Evolutionary conservation across 306 rosid genomes (phyloP), one percentile per base, ranked within the genome.

Genomic region (Crataegus laevigata): DNA sequence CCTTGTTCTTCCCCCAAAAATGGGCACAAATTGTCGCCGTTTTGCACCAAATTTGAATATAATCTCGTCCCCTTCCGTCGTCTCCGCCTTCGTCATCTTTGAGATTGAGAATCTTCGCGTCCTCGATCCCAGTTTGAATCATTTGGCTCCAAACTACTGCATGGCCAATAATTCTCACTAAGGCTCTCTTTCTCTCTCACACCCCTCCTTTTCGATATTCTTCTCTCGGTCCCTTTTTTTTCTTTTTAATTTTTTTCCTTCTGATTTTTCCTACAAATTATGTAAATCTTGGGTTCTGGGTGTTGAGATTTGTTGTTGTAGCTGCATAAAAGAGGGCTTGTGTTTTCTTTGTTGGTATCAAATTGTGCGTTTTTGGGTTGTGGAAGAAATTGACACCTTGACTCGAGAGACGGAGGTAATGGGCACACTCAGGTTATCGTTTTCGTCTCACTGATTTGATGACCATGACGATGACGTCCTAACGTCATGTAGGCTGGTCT

Each of bases 101-200:
- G 78, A 66, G 76, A 19, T 79, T 29, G 67, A 80, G 40, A 94
- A 94, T 79, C 94, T 87, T 83, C 97, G 98, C 51, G 97, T 86
- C 26, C 86, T 90, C 21, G 98, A 97, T 80, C 97, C 97, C 19
- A 97, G 97, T 69, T 92, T 94, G 96, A 94, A 94, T 94, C 98
- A 97, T n/a, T 91, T 91, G 30, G 84, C 96, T 34, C 89, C 96
- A 25, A 69, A 71, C 26, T 91, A 84, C 74, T 91, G 97, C 85
- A n/a, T 94, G 6, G 93, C 98, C 70, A 75, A 94, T 84, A 88
- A 94, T 28, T 88, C 98, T 78, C 96, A 96, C 84, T 94, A 94
- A 87, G 79, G 86, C 58, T 75, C 36, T 70, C 68, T 28, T 51
- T 8, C 66, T 30, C 11, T 32, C 58, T 75, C 36, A 68, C 68